Evolutionary conservation across 2,329 filamentous ascomycete genomes (phyloP).

Genomic region (Xylariaceae sp.): DNA sequence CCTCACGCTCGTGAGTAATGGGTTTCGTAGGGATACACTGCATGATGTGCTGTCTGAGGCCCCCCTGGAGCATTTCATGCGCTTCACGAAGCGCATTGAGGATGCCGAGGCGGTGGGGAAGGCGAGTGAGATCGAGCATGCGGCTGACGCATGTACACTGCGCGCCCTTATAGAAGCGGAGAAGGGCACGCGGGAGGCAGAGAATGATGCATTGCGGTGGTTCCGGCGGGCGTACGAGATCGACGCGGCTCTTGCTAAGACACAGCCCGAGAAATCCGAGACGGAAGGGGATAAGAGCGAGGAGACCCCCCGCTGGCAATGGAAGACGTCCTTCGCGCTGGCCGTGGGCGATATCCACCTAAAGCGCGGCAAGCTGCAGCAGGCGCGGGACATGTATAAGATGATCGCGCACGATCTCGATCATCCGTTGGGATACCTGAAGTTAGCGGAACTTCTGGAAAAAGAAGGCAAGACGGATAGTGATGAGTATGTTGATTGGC

Average conservation of each 20-base stretch:
- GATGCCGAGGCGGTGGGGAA: constrained; percentile 3
- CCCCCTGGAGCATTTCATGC: constrained; percentile 21
- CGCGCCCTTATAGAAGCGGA: constrained; percentile 29
- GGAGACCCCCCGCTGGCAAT: constrained; percentile 30
- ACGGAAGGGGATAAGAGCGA: too few relatives aligned
- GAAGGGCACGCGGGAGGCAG: constrained; percentile 13
- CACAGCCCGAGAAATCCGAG: too few relatives aligned
- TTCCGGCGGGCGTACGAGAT: constrained; percentile 27
- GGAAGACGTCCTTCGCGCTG: constrained; percentile 32
- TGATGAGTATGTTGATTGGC: constrained; percentile 23
- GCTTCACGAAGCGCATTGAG: constrained; percentile 21
- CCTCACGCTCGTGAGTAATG: constrained; percentile 30
- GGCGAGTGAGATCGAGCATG: constrained; percentile 4
- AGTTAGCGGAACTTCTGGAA: constrained; percentile 29
- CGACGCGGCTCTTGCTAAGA: not conserved
- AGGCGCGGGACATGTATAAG: constrained; percentile 23
- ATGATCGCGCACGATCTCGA: constrained; percentile 32
- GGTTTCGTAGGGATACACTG: constrained; percentile 11
- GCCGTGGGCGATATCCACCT: constrained; percentile 29
- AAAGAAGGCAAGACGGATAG: constrained; percentile 10
- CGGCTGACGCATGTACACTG: constrained; percentile 36
- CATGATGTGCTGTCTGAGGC: constrained; percentile 14
- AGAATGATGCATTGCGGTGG: constrained; percentile 29
- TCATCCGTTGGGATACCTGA: constrained; percentile 24
- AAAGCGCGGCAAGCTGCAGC: constrained; percentile 19